Evolutionary conservation across 1,139 yeast species (phyloP).

Genomic region (Blastobotrys proliferans): DNA sequence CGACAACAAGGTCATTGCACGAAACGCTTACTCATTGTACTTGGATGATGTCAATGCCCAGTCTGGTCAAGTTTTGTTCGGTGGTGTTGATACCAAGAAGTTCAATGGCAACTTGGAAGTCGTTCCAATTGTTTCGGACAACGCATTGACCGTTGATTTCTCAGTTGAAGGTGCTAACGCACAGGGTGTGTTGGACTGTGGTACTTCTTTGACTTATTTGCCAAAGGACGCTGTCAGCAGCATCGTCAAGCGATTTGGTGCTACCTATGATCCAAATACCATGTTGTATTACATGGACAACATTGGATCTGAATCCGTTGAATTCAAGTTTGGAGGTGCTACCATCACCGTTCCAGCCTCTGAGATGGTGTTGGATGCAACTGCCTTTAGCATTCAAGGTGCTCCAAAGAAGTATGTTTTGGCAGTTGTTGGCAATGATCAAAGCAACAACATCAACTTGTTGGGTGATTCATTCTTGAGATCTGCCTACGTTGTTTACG

Average conservation of each 20-base stretch:
- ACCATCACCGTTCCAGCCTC: conserved; percentile 41
- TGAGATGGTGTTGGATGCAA: conserved; percentile 30
- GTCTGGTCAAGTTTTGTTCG: conserved; percentile 51
- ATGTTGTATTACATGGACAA: conserved; percentile 19
- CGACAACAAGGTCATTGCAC: conserved; percentile 44
- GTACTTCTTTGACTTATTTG: conserved; percentile 31
- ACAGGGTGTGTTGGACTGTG: conserved; percentile 30
- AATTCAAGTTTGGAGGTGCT: conserved; percentile 41
- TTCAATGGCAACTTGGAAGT: conserved; percentile 43
- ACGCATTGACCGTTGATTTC: conserved; percentile 15
- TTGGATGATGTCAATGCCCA: conserved; percentile 40
- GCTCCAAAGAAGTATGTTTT: conserved; percentile 19
- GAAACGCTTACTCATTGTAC: conserved; percentile 50
- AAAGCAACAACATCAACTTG: conserved; percentile 32
- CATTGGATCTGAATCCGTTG: conserved; percentile 20
- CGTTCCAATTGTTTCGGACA: conserved; percentile 23
- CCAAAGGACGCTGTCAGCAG: conserved; percentile 23
- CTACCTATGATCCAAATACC: conserved; percentile 16
- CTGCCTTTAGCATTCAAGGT: conserved; percentile 10
- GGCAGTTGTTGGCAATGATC: conserved; percentile 23
- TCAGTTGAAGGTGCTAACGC: conserved; percentile 8
- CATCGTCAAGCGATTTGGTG: conserved; percentile 26
- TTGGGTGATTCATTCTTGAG: conserved; percentile 76
- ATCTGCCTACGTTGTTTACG: conserved; percentile 72
- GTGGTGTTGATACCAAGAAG: conserved; percentile 54